These are phyloP conservation scores for Chytriomyces sp. DNA, from an alignment of 192 early-diverging fungal genomes.

Conservation along the genomic window DNA sequence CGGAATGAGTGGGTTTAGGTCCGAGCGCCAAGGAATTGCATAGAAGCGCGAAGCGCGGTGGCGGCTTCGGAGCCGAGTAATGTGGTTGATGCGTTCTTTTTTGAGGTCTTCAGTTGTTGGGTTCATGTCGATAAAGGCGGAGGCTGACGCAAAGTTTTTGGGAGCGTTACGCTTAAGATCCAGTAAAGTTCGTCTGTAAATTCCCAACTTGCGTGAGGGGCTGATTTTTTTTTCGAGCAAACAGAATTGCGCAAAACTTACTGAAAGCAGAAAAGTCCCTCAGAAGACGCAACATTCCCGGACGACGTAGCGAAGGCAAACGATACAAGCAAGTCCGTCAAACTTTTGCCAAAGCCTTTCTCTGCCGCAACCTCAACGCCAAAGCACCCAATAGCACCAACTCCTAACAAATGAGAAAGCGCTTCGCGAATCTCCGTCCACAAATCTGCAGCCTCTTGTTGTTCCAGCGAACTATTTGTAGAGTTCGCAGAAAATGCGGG, in stretches of 20 bases:
- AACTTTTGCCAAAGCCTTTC: conserved; percentile 18
- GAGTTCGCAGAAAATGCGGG: conserved; percentile 14
- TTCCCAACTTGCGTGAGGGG: background rate
- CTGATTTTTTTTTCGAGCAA: background rate
- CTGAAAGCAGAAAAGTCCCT: conserved; percentile 40
- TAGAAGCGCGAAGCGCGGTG: conserved; percentile 37
- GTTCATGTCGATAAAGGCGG: conserved; percentile 31
- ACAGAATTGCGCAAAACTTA: conserved; percentile 7
- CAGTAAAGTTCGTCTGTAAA: conserved; percentile 34
- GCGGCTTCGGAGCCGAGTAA: conserved; percentile 25
- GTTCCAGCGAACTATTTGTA: background rate
- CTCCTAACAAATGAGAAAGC: conserved; percentile 2
- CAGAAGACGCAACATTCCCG: background rate
- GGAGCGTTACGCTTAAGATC: conserved; percentile 35
- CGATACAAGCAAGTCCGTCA: conserved; percentile 23
- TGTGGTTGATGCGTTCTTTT: conserved; percentile 20
- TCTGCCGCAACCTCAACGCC: conserved; percentile 1
- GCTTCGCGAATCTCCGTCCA: conserved; percentile 15
- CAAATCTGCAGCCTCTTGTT: conserved; percentile 8
- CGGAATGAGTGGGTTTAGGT: background rate
- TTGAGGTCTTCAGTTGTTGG: background rate
- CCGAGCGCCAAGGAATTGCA: conserved; percentile 36
- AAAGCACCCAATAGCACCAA: conserved; percentile 5
- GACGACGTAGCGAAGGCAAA: background rate
- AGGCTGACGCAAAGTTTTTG: conserved; percentile 8